Conservation (phyloP, 495 filamentous ascomycete genomes). For the Lophiostoma macrostomum region DNA sequence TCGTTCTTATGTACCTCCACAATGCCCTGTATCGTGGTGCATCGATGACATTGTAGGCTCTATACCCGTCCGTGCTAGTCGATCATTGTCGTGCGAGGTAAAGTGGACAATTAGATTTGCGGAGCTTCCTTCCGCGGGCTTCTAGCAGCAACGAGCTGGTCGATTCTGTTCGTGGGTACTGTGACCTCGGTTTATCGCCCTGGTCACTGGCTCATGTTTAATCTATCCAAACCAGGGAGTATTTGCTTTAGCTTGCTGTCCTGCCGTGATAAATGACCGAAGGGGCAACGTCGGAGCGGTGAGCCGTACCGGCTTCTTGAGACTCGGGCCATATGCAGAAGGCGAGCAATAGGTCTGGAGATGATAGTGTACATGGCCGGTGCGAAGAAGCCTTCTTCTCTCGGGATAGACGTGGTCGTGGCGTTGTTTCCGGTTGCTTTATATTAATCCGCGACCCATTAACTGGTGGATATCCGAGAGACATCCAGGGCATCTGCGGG, state of each 20-base stretch:
- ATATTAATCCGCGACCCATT: slow-evolving; percentile 3
- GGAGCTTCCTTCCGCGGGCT: slow-evolving; percentile 7
- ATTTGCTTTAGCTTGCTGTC: not conserved
- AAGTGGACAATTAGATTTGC: slow-evolving; percentile 9
- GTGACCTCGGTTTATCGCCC: not conserved
- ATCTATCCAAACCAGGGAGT: slow-evolving; percentile 1
- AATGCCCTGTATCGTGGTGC: not conserved
- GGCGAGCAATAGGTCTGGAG: slow-evolving; percentile 1
- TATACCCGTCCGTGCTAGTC: not conserved
- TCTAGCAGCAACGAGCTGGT: not conserved
- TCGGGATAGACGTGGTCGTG: slow-evolving; percentile 1
- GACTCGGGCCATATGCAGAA: slow-evolving; percentile 11
- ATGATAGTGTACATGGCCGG: not conserved
- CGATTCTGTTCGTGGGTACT: slow-evolving; percentile 10
- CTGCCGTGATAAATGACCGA: not conserved
- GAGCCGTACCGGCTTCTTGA: not conserved
- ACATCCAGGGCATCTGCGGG: not conserved
- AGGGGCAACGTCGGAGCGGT: not conserved
- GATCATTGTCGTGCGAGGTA: not conserved
- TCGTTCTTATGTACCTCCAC: slow-evolving; percentile 1
- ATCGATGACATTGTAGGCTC: not conserved
- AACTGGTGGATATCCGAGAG: slow-evolving; percentile 6
- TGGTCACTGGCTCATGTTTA: not conserved
- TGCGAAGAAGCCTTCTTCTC: slow-evolving; percentile 3
- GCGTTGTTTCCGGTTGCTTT: not conserved